Base-by-base conservation (phyloP, 2,329 filamentous ascomycete genomes). In the Aspergillus japonicus region DNA sequence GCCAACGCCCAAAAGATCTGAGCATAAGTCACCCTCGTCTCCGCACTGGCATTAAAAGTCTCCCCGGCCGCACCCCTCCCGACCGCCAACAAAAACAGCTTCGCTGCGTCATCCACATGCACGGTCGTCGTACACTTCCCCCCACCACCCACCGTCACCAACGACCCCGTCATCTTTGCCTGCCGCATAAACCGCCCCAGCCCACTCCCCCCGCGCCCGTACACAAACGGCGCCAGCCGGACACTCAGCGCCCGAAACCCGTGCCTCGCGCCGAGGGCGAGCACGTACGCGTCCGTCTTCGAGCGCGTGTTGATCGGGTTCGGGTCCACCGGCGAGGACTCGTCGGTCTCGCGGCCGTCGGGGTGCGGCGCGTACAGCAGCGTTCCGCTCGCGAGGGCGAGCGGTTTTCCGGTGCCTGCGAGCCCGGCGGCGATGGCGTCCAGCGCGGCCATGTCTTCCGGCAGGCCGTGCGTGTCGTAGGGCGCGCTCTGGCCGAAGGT, bases 381-480 rank as follows among this genome's bases (percentile, higher is more conserved):
- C 0, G 75, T 78, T 5, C 79, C 79, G 0, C 70, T 69, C 0
- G 76, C 73, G 31, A 73, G 68, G 24, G 81, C 63, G 1, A 81
- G 63, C 5, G 77, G 70, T 10, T 73, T 70, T 31, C 68, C 63
- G 1, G 70, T 66, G 7, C 71, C 76, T 1, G 61, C 65, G 0
- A 81, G 67, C 2, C 63, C 71, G 0, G 66, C 59, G 4, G 66
- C 74, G 35, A 81, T 71, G 5, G 77, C 74, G 47, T 64, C 49
- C 23, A 81, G 75, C 23, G 77, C 77, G 0, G 57, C 66, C 2
- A 65, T 64, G 56, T 81, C 78, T 0, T 62, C 67, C 2, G 63
- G 62, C 29, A 71, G 68, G 31, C 64, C 49, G 31, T 62, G 62
- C 1, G 5, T 10, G 3, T 60, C 62, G 48, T 71, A 75, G n/a